Percentiles rank a stretch among this genome's conserved stretches.
Conservation (phyloP, 1,284 basidiomycete genomes). For the Coniferiporia sulphurascens region DNA sequence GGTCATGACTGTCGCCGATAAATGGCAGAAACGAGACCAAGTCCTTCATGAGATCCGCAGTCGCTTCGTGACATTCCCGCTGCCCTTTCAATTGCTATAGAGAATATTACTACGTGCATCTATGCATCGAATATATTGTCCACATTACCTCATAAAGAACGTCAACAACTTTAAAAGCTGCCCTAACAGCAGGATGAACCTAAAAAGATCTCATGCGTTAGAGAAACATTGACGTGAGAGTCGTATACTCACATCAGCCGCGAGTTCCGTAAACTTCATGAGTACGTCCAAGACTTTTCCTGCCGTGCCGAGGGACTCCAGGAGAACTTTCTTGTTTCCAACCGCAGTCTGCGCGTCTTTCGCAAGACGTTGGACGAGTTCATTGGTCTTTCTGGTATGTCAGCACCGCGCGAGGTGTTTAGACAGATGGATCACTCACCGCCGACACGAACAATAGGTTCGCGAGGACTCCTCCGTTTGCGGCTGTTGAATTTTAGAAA, state of each 20-base stretch:
- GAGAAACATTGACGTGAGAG: neutral
- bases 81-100: neutral
- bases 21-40: neutral
- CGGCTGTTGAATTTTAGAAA: neutral
- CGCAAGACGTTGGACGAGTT: neutral
- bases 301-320: neutral
- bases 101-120: neutral
- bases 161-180: neutral
- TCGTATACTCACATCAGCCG: neutral
- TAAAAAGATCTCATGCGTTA: neutral
- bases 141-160: neutral
- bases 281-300: neutral
- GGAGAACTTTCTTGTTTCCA: neutral
- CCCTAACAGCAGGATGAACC: neutral
- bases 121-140: neutral
- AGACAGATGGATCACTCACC: neutral
- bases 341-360: neutral
- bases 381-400: neutral
- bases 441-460: neutral
- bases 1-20: neutral
- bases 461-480: no score
- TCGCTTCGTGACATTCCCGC: neutral
- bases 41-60: neutral
- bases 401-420: no score
- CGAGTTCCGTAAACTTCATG: neutral